A percentile compares a stretch with the other conserved stretches of the same genome.
Evolutionary conservation across 2,329 filamentous ascomycete species (phyloP).

Genomic region (Chalaropsis ovoidea): DNA sequence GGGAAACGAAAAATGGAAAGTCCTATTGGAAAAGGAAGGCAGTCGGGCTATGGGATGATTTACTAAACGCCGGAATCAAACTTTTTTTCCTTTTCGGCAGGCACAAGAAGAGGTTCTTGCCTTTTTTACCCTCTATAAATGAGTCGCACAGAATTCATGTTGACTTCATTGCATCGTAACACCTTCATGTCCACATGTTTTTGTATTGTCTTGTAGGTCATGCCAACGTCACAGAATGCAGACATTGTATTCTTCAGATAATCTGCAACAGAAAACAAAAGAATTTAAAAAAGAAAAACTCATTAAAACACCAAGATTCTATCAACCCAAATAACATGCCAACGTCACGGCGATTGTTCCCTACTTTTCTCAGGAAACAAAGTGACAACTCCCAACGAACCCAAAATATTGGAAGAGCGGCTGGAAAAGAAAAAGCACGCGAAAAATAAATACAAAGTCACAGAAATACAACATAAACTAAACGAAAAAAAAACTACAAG

Average conservation of each 20-base stretch:
- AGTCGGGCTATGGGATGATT: not conserved
- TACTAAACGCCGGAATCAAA: not conserved
- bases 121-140: not conserved
- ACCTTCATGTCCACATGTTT: not conserved
- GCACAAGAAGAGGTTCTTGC: not conserved
- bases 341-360: not conserved
- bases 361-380: conserved; percentile 2
- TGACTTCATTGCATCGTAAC: not conserved
- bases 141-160: not conserved
- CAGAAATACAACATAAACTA: conserved; percentile 1
- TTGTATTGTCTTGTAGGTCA: not conserved
- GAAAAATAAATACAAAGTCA: not conserved
- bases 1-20: not conserved
- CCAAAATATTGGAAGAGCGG: not conserved
- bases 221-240: not conserved
- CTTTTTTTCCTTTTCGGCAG: not conserved
- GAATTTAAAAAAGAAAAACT: not conserved
- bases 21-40: not conserved
- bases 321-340: conserved; percentile 10
- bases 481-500: not conserved
- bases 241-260: not conserved
- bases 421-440: not conserved
- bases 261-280: not conserved
- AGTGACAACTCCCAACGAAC: not conserved
- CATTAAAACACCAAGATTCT: not conserved